Base-by-base conservation (phyloP, 352 stramenopile species). In the Saprolegnia diclina region DNA sequence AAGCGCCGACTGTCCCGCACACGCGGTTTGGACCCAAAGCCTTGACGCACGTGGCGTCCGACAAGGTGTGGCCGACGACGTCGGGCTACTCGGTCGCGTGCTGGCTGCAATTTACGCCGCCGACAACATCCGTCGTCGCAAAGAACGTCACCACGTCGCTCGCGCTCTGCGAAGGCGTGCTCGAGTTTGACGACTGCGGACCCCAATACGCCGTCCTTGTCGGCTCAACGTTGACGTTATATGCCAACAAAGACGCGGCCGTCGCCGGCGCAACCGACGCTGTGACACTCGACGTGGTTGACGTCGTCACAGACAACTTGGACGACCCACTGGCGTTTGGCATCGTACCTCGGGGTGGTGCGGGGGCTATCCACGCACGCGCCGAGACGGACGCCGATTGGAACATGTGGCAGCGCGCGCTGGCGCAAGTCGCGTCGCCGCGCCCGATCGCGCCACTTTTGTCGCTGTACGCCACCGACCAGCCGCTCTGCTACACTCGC, bases 41-140 rank as follows among this genome's bases (percentile, higher is more conserved):
- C 32, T 91, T 91, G 38, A 73, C 90, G 21, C 81, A 90, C 45
- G 72, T 90, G 48, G 80, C 69, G 56, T 57, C 56, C 10, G 83
- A 91, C 67, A 79, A 79, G 35, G 40, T 78, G 11, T 94, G 85
- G 85, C 85, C 85, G 29, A 80, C 85, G 19, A 73, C 79, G 38
- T 88, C 79, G 37, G 85, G 83, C 13, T 94, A 92, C 55, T 89
- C 82, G 0, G 90, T 92, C 72, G 81, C 81, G 1, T 91, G 81
- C 42, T 94, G 85, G 85, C 54, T 91, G 1, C 73, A 76, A 14
- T 87, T 94, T 67, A n/a, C 11, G 42, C 79, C 83, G 44, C 38
- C 65, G 0, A 45, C 69, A 13, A 29, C 16, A 19, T n/a, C 46
- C 11, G 22, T 24, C 5, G 9, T 46, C 18, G 13, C 14, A 11